Conservation (phyloP, 345 rosid genomes). For the Eucalyptus marginata region DNA sequence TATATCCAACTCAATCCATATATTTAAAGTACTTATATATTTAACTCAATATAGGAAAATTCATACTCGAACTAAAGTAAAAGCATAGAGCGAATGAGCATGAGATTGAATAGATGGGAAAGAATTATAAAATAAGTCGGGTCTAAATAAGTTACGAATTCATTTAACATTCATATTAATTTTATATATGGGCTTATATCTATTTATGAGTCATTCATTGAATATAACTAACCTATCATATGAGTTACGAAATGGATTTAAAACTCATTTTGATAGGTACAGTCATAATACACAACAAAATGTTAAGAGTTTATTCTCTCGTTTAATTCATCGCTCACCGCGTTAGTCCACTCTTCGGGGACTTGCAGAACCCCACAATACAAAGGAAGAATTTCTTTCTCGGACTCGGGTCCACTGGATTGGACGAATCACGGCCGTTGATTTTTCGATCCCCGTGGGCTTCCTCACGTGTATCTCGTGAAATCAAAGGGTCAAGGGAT, state of each 20-base stretch:
- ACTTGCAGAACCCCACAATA: accelerated
- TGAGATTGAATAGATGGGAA: accelerated
- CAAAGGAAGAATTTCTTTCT: background rate
- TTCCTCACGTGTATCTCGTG: background rate
- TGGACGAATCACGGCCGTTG: background rate
- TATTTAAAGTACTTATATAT: no score
- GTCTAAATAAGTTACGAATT: accelerated
- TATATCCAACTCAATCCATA: accelerated
- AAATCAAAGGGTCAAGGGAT: background rate
- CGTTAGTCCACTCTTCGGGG: accelerated
- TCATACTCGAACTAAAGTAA: no score
- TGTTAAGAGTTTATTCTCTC: background rate
- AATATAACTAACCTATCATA: no score
- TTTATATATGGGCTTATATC: no score
- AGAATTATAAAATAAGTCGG: accelerated
- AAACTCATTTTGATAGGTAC: no score
- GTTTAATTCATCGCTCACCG: background rate
- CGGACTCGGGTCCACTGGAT: background rate
- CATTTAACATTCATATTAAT: no score
- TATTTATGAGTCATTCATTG: accelerated
- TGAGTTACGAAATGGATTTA: no score
- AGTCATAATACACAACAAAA: accelerated
- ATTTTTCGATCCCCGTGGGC: background rate
- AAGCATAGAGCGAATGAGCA: accelerated
- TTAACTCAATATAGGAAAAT: no score